A percentile compares a stretch with the other conserved stretches of the same genome.
Evolutionary conservation across 257 asterid species (phyloP).

Genomic region (Catharanthus roseus): DNA sequence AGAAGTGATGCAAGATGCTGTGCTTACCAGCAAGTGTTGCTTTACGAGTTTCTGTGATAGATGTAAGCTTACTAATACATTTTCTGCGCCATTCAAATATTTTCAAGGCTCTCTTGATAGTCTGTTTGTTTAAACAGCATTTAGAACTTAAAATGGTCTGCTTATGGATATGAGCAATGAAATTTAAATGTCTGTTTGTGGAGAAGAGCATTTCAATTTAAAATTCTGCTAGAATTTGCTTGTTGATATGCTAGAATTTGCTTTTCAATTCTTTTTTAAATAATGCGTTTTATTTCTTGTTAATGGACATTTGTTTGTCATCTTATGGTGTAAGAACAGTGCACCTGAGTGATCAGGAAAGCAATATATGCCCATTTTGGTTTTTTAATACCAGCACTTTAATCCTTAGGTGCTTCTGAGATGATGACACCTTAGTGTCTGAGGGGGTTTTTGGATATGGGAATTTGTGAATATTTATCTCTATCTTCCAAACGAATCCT

Average conservation of each 20-base stretch:
- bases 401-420: not conserved
- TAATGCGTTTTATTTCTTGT: not conserved
- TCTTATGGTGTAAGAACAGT: not conserved
- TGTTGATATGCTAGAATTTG: not conserved
- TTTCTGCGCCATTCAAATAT: not conserved
- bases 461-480: not conserved
- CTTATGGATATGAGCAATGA: too few relatives aligned
- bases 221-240: not conserved
- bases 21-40: conserved; percentile 95
- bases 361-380: not conserved
- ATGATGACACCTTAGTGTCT: not conserved
- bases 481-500: not conserved
- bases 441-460: not conserved
- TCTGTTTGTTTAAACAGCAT: not conserved
- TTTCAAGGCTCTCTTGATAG: not conserved
- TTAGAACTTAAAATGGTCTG: not conserved
- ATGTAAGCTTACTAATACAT: conserved; percentile 52
- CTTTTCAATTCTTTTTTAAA: too few relatives aligned
- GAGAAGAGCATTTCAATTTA: not conserved
- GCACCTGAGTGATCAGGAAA: not conserved
- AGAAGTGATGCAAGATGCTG: conserved; percentile 98
- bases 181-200: too few relatives aligned
- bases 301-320: not conserved
- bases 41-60: conserved; percentile 87
- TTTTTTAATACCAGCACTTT: not conserved